Percentiles rank a stretch among this genome's conserved stretches.
Evolutionary conservation across 2,329 filamentous ascomycete species (phyloP).

Genomic region (Ophiostoma fasciatum): DNA sequence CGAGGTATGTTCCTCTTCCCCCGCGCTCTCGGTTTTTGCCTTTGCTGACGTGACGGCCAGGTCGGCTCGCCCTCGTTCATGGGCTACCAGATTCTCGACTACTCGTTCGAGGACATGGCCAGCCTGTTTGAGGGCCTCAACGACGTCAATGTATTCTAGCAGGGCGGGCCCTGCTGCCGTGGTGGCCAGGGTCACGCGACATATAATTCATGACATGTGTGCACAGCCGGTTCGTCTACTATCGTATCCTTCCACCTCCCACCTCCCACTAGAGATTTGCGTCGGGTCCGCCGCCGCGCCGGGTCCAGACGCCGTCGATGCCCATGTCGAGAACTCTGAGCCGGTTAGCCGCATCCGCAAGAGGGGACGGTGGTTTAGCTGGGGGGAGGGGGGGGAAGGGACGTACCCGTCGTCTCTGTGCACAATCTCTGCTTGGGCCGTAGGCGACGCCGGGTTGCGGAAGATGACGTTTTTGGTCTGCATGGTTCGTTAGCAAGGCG

Average conservation of each 20-base stretch:
- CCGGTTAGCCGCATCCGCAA: neutral
- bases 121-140: neutral
- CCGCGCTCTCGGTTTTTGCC: no score
- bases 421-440: no score
- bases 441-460: slow-evolving; percentile 8
- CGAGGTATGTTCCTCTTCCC: neutral
- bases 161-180: no score
- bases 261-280: slow-evolving; percentile 6
- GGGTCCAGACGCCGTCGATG: slow-evolving; percentile 6
- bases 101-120: neutral
- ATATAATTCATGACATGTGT: no score
- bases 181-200: no score
- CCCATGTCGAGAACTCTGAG: slow-evolving; percentile 5
- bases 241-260: no score
- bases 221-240: no score
- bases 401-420: slow-evolving; percentile 6
- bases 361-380: no score
- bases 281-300: slow-evolving; percentile 5
- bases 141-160: neutral
- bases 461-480: slow-evolving; percentile 9
- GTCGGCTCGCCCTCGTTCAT: neutral
- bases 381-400: no score
- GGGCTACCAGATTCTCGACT: neutral
- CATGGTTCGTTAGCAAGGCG: neutral
- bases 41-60: neutral